phyloP scores from a whole-genome alignment of 257 asterid species.

The Jacaranda mimosifolia region DNA sequence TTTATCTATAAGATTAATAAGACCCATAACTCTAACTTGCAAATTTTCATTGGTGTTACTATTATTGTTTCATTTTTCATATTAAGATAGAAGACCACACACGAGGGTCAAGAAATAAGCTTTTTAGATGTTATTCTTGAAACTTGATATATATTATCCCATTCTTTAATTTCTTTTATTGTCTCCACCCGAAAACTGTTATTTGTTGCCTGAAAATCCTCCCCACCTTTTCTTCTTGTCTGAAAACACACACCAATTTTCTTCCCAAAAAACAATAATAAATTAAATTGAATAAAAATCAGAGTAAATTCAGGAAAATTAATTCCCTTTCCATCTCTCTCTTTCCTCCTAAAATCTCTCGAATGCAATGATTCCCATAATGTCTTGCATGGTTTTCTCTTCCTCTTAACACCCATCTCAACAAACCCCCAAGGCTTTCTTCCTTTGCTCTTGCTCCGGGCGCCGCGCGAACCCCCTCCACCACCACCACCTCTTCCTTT shows the following conservation, averaged over 20 bases:
- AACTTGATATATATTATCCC: no score
- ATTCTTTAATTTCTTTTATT: no score
- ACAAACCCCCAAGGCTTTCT: slow-evolving; percentile 17
- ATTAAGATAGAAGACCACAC: no score
- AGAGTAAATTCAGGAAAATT: neutral
- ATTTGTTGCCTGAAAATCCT: slow-evolving; percentile 27
- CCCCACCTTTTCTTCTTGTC: slow-evolving; percentile 13
- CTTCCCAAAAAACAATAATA: neutral
- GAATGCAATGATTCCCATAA: slow-evolving; percentile 42
- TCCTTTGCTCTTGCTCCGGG: slow-evolving; percentile 37
- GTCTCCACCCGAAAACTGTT: neutral
- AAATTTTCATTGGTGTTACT: no score
- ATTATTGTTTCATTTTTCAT: no score
- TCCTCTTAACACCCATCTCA: slow-evolving; percentile 36
- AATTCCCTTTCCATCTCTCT: neutral
- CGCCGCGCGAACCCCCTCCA: slow-evolving; percentile 14
- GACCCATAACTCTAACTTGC: no score
- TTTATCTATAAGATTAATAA: no score
- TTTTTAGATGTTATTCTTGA: no score
- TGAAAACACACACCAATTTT: neutral
- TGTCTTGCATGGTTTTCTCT: slow-evolving; percentile 43
- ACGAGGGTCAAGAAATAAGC: no score
- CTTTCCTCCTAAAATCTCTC: slow-evolving; percentile 58
- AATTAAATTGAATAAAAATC: neutral
- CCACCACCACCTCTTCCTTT: slow-evolving; percentile 2